Conservation (phyloP, 2,329 filamentous ascomycete genomes). For the Pestalotiopsis sp. region DNA sequence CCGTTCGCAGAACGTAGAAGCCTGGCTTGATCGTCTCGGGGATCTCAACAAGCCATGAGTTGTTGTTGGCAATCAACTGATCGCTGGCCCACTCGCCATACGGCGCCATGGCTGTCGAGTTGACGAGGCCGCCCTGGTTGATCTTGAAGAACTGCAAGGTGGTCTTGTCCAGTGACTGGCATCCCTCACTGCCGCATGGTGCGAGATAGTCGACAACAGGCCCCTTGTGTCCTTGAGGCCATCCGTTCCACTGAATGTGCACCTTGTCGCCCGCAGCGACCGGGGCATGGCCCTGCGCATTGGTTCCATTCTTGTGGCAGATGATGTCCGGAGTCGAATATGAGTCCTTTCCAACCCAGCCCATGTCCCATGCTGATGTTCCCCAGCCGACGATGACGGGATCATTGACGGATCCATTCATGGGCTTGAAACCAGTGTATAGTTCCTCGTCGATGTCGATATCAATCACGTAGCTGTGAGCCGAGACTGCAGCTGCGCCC, state of each 20-base stretch:
- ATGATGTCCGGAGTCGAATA: conserved; percentile 39
- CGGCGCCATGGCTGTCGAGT: conserved; percentile 44
- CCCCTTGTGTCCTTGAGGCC: conserved; percentile 41
- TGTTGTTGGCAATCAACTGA: conserved; percentile 46
- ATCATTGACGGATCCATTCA: conserved; percentile 19
- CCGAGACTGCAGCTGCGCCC: conserved; percentile 14
- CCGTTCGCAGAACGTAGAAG: conserved; percentile 27
- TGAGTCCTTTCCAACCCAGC: conserved; percentile 42
- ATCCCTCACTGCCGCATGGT: conserved; percentile 33
- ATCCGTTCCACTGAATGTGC: conserved; percentile 40
- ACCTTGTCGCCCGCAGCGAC: conserved; percentile 39
- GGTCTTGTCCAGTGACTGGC: conserved; percentile 32
- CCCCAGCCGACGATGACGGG: conserved; percentile 30
- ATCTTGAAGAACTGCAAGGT: conserved; percentile 34
- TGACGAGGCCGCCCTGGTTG: conserved; percentile 28
- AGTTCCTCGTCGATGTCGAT: conserved; percentile 27
- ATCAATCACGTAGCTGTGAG: conserved; percentile 31
- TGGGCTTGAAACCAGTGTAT: conserved; percentile 30
- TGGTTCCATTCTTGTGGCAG: conserved; percentile 37
- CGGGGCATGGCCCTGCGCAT: conserved; percentile 34
- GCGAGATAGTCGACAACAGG: conserved; percentile 43
- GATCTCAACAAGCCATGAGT: conserved; percentile 24
- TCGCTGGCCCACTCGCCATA: conserved; percentile 47
- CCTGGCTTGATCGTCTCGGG: conserved; percentile 34
- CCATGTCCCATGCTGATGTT: conserved; percentile 38